These are phyloP conservation scores for Gliomastix tumulicola DNA, from an alignment of 2,329 filamentous ascomycete genomes.

Conservation along the genomic window DNA sequence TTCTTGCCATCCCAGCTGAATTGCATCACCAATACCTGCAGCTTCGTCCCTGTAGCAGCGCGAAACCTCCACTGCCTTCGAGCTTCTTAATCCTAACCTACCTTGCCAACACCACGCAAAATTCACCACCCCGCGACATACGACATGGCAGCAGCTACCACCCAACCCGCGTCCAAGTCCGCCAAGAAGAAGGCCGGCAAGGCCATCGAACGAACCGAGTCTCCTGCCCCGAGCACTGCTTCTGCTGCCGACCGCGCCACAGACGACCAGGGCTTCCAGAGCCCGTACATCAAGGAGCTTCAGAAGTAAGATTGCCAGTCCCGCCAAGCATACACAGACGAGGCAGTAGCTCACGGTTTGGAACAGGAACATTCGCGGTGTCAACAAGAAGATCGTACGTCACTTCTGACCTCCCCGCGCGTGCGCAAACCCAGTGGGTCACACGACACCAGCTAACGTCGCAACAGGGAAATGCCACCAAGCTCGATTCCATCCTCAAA, in stretches of 20 bases:
- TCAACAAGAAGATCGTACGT: constrained; percentile 92
- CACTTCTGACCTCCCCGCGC: constrained; percentile 13
- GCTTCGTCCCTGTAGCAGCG: too few species aligned
- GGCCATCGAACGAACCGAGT: constrained; percentile 43
- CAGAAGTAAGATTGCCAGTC: constrained; percentile 87
- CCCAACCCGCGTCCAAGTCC: constrained; percentile 56
- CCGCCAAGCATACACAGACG: too few species aligned
- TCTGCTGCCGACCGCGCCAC: too few species aligned
- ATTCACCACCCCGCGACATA: background rate
- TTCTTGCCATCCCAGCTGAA: background rate
- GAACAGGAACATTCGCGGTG: constrained; percentile 76
- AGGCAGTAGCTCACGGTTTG: too few species aligned
- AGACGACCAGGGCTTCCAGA: constrained; percentile 60
- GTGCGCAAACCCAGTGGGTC: background rate
- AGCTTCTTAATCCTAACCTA: background rate
- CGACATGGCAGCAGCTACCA: constrained; percentile 57
- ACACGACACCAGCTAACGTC: constrained; percentile 3
- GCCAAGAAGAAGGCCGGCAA: constrained; percentile 61
- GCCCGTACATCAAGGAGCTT: constrained; percentile 77
- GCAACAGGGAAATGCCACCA: constrained; percentile 58
- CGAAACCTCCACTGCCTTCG: too few species aligned
- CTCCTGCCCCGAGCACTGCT: constrained; percentile 41
- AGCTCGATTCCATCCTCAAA: constrained; percentile 62
- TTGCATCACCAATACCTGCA: too few species aligned
- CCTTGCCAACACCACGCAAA: background rate